Evolutionary conservation across 768 basidiomycete genomes (phyloP).

Genomic region (Trametes cingulata): DNA sequence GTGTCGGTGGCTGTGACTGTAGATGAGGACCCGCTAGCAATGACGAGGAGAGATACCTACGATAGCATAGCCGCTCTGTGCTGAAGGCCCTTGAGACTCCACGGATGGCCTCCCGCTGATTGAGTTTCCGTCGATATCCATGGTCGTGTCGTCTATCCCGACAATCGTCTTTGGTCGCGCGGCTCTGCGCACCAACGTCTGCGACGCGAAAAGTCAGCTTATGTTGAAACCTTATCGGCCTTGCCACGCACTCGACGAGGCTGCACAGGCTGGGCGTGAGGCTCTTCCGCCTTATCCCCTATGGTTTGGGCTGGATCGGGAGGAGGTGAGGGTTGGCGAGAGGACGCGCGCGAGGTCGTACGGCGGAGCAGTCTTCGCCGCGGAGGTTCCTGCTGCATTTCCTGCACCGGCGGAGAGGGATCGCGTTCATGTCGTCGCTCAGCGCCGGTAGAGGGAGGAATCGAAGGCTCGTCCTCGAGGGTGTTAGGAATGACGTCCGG

Average conservation of each 20-base stretch:
- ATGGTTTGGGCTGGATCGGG: background rate
- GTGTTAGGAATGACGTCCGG: slow-evolving; percentile 57
- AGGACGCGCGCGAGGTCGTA: slow-evolving; percentile 42
- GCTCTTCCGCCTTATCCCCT: slow-evolving; percentile 15
- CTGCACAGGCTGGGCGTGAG: slow-evolving; percentile 28
- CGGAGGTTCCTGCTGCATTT: slow-evolving; percentile 1
- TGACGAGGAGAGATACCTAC: background rate
- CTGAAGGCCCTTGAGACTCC: background rate
- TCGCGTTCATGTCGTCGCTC: background rate
- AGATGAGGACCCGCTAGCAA: background rate
- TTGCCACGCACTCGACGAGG: slow-evolving; percentile 28
- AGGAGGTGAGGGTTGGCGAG: slow-evolving; percentile 38
- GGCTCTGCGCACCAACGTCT: slow-evolving; percentile 48
- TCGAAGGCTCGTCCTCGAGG: slow-evolving; percentile 50
- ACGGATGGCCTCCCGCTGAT: background rate
- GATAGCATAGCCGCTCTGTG: background rate
- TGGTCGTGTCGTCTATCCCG: slow-evolving; percentile 48
- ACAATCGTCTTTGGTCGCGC: slow-evolving; percentile 41
- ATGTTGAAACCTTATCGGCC: slow-evolving; percentile 22
- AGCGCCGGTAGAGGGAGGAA: slow-evolving; percentile 28
- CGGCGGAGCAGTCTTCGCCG: slow-evolving; percentile 37
- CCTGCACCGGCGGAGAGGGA: background rate
- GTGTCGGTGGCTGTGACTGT: slow-evolving; percentile 12
- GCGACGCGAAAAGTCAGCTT: background rate
- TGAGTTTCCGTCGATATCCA: slow-evolving; percentile 28